These are phyloP conservation scores for Epichloe typhina DNA, from an alignment of 2,329 filamentous ascomycete species.

Conservation along the genomic window DNA sequence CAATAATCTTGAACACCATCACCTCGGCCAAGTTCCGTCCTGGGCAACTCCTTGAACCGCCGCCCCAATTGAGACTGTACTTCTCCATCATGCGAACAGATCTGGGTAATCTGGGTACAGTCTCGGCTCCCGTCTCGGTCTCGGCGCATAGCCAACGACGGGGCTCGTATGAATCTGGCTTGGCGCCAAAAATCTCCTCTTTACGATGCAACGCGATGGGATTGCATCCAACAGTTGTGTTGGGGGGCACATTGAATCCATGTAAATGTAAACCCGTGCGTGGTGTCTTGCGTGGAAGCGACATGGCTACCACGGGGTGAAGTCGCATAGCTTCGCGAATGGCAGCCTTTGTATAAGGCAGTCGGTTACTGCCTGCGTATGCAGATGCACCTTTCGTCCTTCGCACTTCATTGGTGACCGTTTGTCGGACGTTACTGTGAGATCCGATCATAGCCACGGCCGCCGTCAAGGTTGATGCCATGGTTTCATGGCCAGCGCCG, in stretches of 20 bases:
- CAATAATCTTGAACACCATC: constrained; percentile 31
- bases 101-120: not conserved
- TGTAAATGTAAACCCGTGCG: constrained; percentile 23
- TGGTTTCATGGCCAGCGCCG: constrained; percentile 41
- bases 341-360: constrained; percentile 22
- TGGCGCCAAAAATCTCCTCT: constrained; percentile 32
- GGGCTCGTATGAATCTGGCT: constrained; percentile 30
- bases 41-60: constrained; percentile 36
- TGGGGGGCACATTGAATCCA: constrained; percentile 26
- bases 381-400: constrained; percentile 4
- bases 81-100: constrained; percentile 29
- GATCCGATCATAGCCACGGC: constrained; percentile 33
- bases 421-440: constrained; percentile 19
- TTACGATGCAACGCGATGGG: constrained; percentile 38
- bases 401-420: constrained; percentile 22
- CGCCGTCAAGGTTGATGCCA: constrained; percentile 38
- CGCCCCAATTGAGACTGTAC: constrained; percentile 37
- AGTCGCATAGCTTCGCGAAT: constrained; percentile 39
- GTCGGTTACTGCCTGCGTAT: not conserved
- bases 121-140: constrained; percentile 9
- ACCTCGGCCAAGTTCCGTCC: constrained; percentile 38
- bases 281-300: constrained; percentile 33
- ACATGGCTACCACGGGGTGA: constrained; percentile 38
- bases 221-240: constrained; percentile 37
- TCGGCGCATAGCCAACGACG: constrained; percentile 32